phyloP scores from a whole-genome alignment of 495 filamentous ascomycete genomes.

The Wilcoxina mikolae region DNA sequence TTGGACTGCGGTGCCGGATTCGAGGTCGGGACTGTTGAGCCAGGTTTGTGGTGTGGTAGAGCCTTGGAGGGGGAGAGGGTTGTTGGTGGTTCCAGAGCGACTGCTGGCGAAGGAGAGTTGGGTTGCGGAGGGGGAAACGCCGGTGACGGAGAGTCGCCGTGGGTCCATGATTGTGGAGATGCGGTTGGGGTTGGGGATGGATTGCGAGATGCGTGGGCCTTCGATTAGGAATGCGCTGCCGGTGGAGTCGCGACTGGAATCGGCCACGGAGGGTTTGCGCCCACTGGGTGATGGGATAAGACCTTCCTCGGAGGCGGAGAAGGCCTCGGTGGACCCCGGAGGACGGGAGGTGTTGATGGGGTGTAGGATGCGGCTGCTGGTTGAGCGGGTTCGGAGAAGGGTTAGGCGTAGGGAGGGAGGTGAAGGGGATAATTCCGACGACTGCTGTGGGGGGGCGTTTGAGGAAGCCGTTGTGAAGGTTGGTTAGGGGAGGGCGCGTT shows the following conservation, averaged over 20 bases:
- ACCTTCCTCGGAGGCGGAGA: slow-evolving; percentile 3
- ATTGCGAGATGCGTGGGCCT: slow-evolving; percentile 1
- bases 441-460: neutral
- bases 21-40: neutral
- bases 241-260: neutral
- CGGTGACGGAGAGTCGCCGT: neutral
- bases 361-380: slow-evolving; percentile 3
- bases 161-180: neutral
- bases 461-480: slow-evolving; percentile 4
- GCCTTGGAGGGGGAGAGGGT: neutral
- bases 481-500: neutral
- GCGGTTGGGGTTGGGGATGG: too few species aligned
- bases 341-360: neutral
- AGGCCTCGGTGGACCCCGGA: neutral
- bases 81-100: neutral
- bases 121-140: neutral
- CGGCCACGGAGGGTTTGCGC: neutral
- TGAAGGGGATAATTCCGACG: too few species aligned
- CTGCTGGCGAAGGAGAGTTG: neutral
- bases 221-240: slow-evolving; percentile 1
- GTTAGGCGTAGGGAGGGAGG: neutral
- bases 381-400: neutral
- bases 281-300: slow-evolving; percentile 1
- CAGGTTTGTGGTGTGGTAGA: neutral
- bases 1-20: neutral